A percentile compares a stretch with the other conserved stretches of the same genome.
Conservation (phyloP, 1,139 yeast species). For the Lodderomyces parapsilosis region DNA sequence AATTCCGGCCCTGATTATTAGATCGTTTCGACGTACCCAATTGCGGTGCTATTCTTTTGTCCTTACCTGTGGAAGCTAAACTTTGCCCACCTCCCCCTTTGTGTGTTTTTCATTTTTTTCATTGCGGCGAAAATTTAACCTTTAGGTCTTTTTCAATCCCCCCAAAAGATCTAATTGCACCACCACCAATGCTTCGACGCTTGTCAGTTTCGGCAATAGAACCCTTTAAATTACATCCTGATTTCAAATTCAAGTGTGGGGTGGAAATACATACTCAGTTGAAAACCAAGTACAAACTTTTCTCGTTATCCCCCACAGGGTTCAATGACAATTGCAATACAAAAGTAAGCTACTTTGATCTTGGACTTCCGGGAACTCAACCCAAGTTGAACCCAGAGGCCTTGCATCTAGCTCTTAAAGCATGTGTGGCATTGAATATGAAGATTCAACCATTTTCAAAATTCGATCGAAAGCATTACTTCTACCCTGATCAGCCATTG, state of each 20-base stretch:
- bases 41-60: too few relatives aligned
- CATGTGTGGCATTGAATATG: slow-evolving; percentile 72
- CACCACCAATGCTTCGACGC: slow-evolving; percentile 4
- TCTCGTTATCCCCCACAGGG: slow-evolving; percentile 57
- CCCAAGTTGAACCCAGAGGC: slow-evolving; percentile 82
- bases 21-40: too few relatives aligned
- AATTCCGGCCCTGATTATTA: too few relatives aligned
- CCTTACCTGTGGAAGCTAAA: too few relatives aligned
- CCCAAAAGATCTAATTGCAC: background rate
- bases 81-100: too few relatives aligned
- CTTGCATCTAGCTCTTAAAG: slow-evolving; percentile 62
- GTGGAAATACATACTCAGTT: slow-evolving; percentile 92
- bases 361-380: slow-evolving; percentile 90
- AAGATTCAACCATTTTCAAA: slow-evolving; percentile 55
- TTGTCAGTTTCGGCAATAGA: background rate
- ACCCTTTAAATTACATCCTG: slow-evolving; percentile 13
- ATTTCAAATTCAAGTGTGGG: slow-evolving; percentile 69
- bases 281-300: slow-evolving; percentile 69
- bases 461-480: slow-evolving; percentile 93
- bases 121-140: too few relatives aligned
- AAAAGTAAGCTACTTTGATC: slow-evolving; percentile 75
- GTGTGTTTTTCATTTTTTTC: too few relatives aligned
- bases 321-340: slow-evolving; percentile 63
- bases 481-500: slow-evolving; percentile 93
- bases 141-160: too few relatives aligned